These are phyloP conservation scores for Kodamaea laetipori DNA, from an alignment of 805 yeast genomes.

Conservation along the genomic window DNA sequence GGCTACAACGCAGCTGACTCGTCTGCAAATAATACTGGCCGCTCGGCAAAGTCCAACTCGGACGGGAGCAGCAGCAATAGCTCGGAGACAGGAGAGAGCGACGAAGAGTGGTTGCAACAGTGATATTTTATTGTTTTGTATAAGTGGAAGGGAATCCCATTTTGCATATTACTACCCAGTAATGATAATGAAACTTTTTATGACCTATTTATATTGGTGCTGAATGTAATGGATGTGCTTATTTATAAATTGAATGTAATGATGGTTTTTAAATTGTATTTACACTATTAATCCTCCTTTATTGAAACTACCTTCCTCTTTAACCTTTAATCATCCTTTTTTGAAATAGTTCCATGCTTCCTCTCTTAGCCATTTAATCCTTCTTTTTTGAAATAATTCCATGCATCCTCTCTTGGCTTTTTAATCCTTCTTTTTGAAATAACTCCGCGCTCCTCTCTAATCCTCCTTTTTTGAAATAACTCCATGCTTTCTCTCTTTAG, in stretches of 20 bases:
- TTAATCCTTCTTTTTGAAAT: conserved; percentile 6
- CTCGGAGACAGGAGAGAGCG: conserved; percentile 10
- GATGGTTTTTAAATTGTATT: too few species aligned
- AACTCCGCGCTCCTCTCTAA: conserved; percentile 4
- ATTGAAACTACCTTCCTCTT: conserved; percentile 4
- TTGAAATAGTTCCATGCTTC: conserved; percentile 9
- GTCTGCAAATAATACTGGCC: neutral
- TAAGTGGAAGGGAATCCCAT: neutral
- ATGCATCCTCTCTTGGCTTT: too few species aligned
- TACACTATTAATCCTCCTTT: neutral
- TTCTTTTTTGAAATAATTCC: neutral
- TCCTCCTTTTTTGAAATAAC: conserved; percentile 7
- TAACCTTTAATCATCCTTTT: neutral
- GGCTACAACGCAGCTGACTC: conserved; percentile 3
- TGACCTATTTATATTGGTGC: neutral
- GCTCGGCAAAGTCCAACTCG: conserved; percentile 1
- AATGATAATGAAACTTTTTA: conserved; percentile 9
- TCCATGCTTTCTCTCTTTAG: conserved; percentile 8
- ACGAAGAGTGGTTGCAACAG: conserved; percentile 8
- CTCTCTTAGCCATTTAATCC: neutral
- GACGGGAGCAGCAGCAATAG: neutral
- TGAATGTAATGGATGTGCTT: neutral
- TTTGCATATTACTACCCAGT: conserved; percentile 9
- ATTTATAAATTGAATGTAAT: neutral
- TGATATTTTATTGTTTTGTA: conserved; percentile 1